Evolutionary conservation across 2,329 filamentous ascomycete genomes (phyloP), one percentile per base, ranked within the genome.

Genomic region (Calonectria ilicicola): DNA sequence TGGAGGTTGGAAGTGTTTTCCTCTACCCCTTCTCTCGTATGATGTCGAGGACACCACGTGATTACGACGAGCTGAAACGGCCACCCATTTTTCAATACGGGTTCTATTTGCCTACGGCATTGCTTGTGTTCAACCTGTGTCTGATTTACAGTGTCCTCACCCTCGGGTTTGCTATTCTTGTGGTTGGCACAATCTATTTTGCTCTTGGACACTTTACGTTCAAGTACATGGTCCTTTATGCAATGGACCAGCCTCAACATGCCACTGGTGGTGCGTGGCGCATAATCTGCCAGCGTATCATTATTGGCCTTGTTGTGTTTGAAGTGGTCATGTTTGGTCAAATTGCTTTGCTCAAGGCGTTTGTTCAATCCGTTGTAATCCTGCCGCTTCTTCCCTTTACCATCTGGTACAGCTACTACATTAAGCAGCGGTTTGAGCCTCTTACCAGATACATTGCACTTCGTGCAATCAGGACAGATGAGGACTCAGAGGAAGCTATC

Each of bases 141-240:
- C 89, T 98, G 47, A 96, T 98, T 8, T 99, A 99, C 87, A 97
- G 95, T 80, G 93, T 98, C 21, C 88, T 98, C 15, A 92, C 91
- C 1, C 89, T 90, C 62, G 97, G 96, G 0, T 97, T 93, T 86
- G 88, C 94, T 66, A 93, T 98, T 15, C 90, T 98, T 19, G 87
- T 96, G 12, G 92, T 96, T 62, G 97, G 97, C 4, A 86, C 96
- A 62, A 86, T 95, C 15, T 99, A 97, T 83, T 98, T 97, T 79
- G 82, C 91, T 23, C 90, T 98, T 17, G 95, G 95, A 23, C 94
- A 95, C 82, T 96, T 96, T 81, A 94, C 95, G 38, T 97, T 98
- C 89, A 98, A 98, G 83, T 99, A 99, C 84, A 97, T 99, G 86
- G 88, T 99, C 5, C 89, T 99, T 5, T 99, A 99, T 83, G 95